Conservation (phyloP, 73 alveolate species). For the Vitrella brassicaformis region DNA sequence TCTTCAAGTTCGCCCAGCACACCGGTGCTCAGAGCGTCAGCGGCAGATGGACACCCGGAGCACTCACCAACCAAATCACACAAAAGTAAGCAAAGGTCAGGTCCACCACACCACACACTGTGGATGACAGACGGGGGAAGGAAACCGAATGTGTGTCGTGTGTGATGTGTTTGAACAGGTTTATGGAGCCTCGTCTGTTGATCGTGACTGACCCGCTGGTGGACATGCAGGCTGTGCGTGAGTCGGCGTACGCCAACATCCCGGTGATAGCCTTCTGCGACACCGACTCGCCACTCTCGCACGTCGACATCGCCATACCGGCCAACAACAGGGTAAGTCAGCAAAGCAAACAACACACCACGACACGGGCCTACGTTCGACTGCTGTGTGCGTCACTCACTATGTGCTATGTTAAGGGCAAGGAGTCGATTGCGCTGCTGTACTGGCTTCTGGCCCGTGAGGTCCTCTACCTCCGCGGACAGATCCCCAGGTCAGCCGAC, state of each 20-base stretch:
- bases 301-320: conserved; percentile 89
- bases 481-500: conserved; percentile 49
- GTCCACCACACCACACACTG: too few species aligned
- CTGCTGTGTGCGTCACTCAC: neutral
- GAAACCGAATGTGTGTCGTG: too few species aligned
- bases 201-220: conserved; percentile 87
- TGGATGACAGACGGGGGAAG: too few species aligned
- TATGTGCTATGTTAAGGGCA: conserved; percentile 63
- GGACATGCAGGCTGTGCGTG: conserved; percentile 75
- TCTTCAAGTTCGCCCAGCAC: conserved; percentile 80
- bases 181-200: conserved; percentile 86
- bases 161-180: too few species aligned
- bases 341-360: neutral
- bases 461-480: conserved; percentile 74
- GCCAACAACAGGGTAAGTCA: conserved; percentile 32
- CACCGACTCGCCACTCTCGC: conserved; percentile 72
- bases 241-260: conserved; percentile 72
- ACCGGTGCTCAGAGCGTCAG: conserved; percentile 72
- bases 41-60: conserved; percentile 88
- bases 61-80: conserved; percentile 41
- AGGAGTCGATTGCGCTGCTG: conserved; percentile 70
- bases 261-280: conserved; percentile 81
- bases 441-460: conserved; percentile 84
- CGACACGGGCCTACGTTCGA: neutral
- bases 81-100: neutral